Conservation (phyloP, 108 stramenopile genomes). For the Skeletonema costatum region DNA sequence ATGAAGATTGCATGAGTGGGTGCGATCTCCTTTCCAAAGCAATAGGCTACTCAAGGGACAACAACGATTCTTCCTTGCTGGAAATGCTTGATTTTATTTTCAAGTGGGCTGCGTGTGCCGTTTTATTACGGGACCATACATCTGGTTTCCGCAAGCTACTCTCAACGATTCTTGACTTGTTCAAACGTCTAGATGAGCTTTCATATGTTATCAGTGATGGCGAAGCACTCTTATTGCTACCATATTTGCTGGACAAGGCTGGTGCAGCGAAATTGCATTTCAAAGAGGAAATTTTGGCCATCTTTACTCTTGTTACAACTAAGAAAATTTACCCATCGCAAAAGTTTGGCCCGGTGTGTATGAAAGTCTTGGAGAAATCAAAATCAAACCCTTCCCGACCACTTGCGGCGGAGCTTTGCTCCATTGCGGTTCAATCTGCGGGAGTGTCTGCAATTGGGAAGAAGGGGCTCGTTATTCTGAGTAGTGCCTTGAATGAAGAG, state of each 20-base stretch:
- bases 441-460: constrained; percentile 80
- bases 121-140: constrained; percentile 78
- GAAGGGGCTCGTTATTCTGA: constrained; percentile 61
- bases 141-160: constrained; percentile 73
- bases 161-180: constrained; percentile 39
- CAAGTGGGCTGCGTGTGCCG: constrained; percentile 71
- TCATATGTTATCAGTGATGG: constrained; percentile 45
- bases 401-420: constrained; percentile 62
- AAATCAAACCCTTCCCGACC: constrained; percentile 62
- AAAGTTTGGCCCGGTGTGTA: constrained; percentile 69
- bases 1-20: constrained; percentile 73
- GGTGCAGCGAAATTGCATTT: constrained; percentile 74
- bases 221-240: constrained; percentile 68
- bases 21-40: constrained; percentile 64
- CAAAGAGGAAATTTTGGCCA: constrained; percentile 58
- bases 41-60: constrained; percentile 53
- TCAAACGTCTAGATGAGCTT: constrained; percentile 55
- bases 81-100: constrained; percentile 78
- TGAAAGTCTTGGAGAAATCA: constrained; percentile 70
- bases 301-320: constrained; percentile 49
- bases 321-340: constrained; percentile 53
- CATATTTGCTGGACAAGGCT: constrained; percentile 79
- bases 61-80: constrained; percentile 46
- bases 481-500: constrained; percentile 72
- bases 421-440: constrained; percentile 55